These are phyloP conservation scores for Orychophragmus violaceus DNA, from an alignment of 345 rosid species.

Conservation along the genomic window DNA sequence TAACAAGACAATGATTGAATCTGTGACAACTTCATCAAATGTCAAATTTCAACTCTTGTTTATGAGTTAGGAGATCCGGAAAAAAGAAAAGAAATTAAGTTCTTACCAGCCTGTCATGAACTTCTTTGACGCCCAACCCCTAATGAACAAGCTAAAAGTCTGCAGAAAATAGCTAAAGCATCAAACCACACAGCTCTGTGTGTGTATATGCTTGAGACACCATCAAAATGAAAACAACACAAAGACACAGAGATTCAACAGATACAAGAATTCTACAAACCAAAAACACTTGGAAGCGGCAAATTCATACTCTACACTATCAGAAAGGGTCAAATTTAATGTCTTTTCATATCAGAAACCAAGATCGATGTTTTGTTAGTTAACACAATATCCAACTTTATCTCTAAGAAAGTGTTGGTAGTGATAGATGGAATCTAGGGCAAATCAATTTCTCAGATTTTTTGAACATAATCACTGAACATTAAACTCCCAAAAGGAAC, in stretches of 20 bases:
- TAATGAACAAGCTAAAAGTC: conserved; percentile 79
- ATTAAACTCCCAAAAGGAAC: neutral
- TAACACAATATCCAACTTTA: neutral
- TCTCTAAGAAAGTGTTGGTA: neutral
- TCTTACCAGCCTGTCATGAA: conserved; percentile 98
- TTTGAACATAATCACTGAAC: neutral
- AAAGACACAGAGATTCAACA: neutral
- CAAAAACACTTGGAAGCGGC: neutral
- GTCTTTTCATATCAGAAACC: neutral
- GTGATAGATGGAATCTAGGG: conserved; percentile 11
- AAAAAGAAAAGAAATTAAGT: too few relatives aligned
- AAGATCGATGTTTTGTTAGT: neutral
- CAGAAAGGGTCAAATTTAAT: neutral
- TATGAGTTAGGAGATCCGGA: too few relatives aligned
- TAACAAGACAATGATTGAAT: neutral
- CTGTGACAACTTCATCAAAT: neutral
- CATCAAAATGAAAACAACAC: neutral
- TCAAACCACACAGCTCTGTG: neutral
- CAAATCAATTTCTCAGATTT: conserved; percentile 3
- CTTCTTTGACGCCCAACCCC: conserved; percentile 98
- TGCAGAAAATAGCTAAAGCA: conserved; percentile 26
- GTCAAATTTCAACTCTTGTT: neutral
- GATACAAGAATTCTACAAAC: neutral
- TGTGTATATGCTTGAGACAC: neutral
- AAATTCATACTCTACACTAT: neutral